Conservation (phyloP, 208 protist genomes). For the Endotrypanum monterogeii region DNA sequence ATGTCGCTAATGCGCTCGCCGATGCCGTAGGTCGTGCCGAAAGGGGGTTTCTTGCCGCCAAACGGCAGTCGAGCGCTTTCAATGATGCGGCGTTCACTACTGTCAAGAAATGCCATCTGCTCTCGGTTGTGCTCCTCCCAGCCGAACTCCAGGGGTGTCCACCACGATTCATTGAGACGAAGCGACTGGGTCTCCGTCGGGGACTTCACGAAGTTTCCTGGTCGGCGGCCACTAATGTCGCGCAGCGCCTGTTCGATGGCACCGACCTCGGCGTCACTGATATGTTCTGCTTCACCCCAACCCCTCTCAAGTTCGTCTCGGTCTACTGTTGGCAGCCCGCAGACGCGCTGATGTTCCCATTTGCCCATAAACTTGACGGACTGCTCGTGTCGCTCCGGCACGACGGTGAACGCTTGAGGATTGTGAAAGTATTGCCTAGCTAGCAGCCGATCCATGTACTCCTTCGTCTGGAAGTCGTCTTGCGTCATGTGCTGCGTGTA, state of each 20-base stretch:
- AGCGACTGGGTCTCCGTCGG: slow-evolving; percentile 66
- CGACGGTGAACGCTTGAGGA: slow-evolving; percentile 83
- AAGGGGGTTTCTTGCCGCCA: slow-evolving; percentile 72
- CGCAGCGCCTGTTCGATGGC: slow-evolving; percentile 89
- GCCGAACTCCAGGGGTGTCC: slow-evolving; percentile 70
- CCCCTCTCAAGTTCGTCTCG: slow-evolving; percentile 87
- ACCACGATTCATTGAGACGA: slow-evolving; percentile 86
- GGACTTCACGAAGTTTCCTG: slow-evolving; percentile 88
- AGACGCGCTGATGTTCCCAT: slow-evolving; percentile 76
- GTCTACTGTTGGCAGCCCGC: slow-evolving; percentile 86
- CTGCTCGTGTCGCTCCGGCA: slow-evolving; percentile 72
- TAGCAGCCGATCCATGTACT: slow-evolving; percentile 87
- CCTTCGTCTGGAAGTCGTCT: slow-evolving; percentile 92
- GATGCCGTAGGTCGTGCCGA: slow-evolving; percentile 84
- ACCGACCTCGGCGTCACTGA: slow-evolving; percentile 69
- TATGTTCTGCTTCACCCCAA: slow-evolving; percentile 62
- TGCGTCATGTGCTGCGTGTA: slow-evolving; percentile 88
- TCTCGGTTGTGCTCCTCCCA: slow-evolving; percentile 86
- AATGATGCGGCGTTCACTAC: slow-evolving; percentile 71
- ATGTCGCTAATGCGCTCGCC: slow-evolving; percentile 87
- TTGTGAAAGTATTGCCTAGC: slow-evolving; percentile 86
- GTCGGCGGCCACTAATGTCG: slow-evolving; percentile 87
- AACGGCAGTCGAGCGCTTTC: slow-evolving; percentile 72
- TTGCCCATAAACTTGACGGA: slow-evolving; percentile 79
- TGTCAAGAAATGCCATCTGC: slow-evolving; percentile 64